Percentiles rank a stretch among this genome's conserved stretches.
phyloP scores from a whole-genome alignment of 345 rosid genomes.

The Lepidium africanum region DNA sequence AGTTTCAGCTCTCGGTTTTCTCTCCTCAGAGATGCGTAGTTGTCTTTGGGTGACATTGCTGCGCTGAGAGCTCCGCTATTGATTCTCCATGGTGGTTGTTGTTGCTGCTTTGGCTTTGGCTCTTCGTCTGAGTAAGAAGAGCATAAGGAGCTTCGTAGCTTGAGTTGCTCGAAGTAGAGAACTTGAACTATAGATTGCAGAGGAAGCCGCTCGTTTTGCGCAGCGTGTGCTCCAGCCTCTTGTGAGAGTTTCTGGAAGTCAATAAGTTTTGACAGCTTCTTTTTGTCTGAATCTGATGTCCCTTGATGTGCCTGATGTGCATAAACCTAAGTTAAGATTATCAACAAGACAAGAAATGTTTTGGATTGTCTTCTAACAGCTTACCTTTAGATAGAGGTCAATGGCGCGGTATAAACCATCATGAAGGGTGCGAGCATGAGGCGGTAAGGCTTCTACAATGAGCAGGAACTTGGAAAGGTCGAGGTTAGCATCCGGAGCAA shows the following conservation, averaged over 20 bases:
- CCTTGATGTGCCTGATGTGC: constrained; percentile 64
- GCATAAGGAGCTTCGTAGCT: constrained; percentile 70
- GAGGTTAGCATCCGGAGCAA: constrained; percentile 91
- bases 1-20: constrained; percentile 94
- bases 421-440: constrained; percentile 80
- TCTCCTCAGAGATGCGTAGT: constrained; percentile 87
- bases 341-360: not conserved
- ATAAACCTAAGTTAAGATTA: not conserved
- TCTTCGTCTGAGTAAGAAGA: constrained; percentile 64
- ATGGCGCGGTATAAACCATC: constrained; percentile 88
- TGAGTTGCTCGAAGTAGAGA: constrained; percentile 88
- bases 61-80: constrained; percentile 95
- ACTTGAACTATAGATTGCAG: constrained; percentile 95
- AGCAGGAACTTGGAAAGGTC: constrained; percentile 81
- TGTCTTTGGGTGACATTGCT: constrained; percentile 95
- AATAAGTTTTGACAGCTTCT: constrained; percentile 66
- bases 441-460: constrained; percentile 79
- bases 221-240: constrained; percentile 98
- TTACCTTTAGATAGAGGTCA: constrained; percentile 86
- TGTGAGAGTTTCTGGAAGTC: constrained; percentile 97
- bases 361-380: not conserved
- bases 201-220: constrained; percentile 92
- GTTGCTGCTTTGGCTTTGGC: constrained; percentile 46
- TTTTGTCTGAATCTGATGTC: constrained; percentile 71
- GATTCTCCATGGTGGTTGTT: constrained; percentile 76